Evolutionary conservation across 805 yeast species (phyloP).

Genomic region (Hemisphaericaspora nanyangensis): DNA sequence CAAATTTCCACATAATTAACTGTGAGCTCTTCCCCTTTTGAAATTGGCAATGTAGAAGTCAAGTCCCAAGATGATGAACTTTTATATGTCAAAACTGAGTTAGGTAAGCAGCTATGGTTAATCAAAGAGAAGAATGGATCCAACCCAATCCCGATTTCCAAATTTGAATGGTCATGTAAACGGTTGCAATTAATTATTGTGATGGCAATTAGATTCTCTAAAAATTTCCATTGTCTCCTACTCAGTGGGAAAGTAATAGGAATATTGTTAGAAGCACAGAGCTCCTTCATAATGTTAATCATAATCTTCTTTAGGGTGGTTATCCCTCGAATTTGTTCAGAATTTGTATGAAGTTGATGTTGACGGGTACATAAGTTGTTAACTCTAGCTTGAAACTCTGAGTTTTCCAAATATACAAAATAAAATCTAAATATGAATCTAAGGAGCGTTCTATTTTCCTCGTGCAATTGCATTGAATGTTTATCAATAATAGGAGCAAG

Average conservation of each 20-base stretch:
- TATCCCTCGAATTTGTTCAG: too few species aligned
- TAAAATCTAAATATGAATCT: background rate
- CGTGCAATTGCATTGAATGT: background rate
- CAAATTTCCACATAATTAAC: slow-evolving; percentile 25
- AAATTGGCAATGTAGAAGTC: slow-evolving; percentile 17
- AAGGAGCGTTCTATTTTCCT: background rate
- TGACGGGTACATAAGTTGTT: slow-evolving; percentile 8
- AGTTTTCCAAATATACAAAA: slow-evolving; percentile 1
- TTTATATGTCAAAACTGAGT: slow-evolving; percentile 19
- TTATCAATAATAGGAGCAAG: background rate
- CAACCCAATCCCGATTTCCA: slow-evolving; percentile 29
- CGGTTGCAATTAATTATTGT: slow-evolving; percentile 20
- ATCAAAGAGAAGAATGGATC: slow-evolving; percentile 35
- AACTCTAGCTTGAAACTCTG: background rate
- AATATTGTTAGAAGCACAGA: too few species aligned
- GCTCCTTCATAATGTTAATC: too few species aligned
- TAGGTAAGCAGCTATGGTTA: slow-evolving; percentile 41
- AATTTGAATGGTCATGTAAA: slow-evolving; percentile 20
- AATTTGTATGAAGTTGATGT: too few species aligned
- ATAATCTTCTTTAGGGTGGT: too few species aligned
- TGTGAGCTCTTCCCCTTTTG: slow-evolving; percentile 21
- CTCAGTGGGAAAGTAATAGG: too few species aligned
- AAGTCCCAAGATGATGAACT: slow-evolving; percentile 8
- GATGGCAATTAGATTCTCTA: slow-evolving; percentile 3
- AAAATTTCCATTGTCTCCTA: slow-evolving; percentile 5